These are phyloP conservation scores for Trichophyton mentagrophytes DNA, from an alignment of 2,329 filamentous ascomycete genomes.

Conservation along the genomic window DNA sequence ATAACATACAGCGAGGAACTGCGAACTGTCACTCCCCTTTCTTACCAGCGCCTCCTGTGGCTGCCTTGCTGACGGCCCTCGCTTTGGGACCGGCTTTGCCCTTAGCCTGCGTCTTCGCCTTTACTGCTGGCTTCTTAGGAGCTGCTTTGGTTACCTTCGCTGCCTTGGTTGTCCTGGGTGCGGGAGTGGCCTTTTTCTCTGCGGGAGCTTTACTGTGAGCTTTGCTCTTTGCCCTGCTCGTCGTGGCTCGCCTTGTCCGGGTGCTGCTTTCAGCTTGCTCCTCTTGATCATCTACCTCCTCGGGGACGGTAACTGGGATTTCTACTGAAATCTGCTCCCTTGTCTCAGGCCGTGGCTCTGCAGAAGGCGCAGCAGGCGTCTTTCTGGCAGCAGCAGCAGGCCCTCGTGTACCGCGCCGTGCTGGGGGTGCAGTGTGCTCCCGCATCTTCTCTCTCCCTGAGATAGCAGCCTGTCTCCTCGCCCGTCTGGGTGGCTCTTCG, in stretches of 20 bases:
- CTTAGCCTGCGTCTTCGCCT: background rate
- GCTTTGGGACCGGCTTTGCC: background rate
- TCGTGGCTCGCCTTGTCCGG: background rate
- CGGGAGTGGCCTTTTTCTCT: background rate
- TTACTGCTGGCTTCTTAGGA: background rate
- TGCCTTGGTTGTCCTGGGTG: background rate
- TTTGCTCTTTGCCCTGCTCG: background rate
- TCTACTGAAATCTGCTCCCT: background rate
- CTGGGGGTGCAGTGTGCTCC: background rate
- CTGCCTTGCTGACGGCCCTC: background rate
- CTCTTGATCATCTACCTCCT: background rate
- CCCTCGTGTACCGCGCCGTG: background rate
- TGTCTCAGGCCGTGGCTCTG: too few relatives aligned
- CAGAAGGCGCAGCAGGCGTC: background rate
- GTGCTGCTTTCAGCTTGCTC: background rate
- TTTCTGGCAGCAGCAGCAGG: background rate
- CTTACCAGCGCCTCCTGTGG: background rate
- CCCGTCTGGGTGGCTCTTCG: background rate
- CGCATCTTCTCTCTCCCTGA: background rate
- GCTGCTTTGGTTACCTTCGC: background rate
- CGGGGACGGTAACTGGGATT: background rate
- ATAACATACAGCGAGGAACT: background rate
- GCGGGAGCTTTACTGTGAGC: background rate
- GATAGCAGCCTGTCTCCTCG: slow-evolving; percentile 3
- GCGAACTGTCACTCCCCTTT: background rate